These are phyloP conservation scores for Backusella westeae DNA, from an alignment of 192 early-diverging fungal genomes.

Conservation along the genomic window DNA sequence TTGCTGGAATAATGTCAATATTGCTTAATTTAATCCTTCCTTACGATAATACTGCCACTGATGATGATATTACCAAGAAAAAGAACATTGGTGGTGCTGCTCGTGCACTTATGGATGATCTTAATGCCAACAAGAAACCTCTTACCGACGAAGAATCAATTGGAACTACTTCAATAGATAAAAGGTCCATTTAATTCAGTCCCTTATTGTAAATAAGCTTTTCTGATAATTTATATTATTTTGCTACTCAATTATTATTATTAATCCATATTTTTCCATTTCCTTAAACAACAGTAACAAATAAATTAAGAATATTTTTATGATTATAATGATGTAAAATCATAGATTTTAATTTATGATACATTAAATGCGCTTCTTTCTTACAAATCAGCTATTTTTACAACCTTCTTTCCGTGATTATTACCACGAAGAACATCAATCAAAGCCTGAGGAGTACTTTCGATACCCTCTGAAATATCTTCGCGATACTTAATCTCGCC, in stretches of 20 bases:
- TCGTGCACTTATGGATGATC: neutral
- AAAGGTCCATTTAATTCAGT: neutral
- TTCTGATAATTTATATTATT: neutral
- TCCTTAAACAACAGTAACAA: neutral
- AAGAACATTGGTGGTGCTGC: neutral
- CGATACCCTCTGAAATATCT: constrained; percentile 59
- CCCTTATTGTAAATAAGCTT: neutral
- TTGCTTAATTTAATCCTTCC: constrained; percentile 44
- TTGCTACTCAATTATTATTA: neutral
- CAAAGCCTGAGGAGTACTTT: constrained; percentile 58
- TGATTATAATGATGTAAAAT: neutral
- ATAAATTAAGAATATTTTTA: neutral
- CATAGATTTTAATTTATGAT: neutral
- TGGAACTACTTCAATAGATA: neutral
- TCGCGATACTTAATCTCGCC: constrained; percentile 61
- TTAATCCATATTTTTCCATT: neutral
- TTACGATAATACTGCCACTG: constrained; percentile 1
- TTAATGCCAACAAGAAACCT: neutral
- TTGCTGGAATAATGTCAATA: constrained; percentile 44
- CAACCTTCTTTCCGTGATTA: constrained; percentile 64
- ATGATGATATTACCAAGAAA: constrained; percentile 1
- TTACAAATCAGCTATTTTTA: constrained; percentile 51
- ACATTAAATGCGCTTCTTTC: neutral
- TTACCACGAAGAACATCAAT: constrained; percentile 58
- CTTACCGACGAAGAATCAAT: neutral